A percentile compares a stretch with the other conserved stretches of the same genome.
Conservation (phyloP, 345 rosid species). For the Excoecaria cochinchinensis region DNA sequence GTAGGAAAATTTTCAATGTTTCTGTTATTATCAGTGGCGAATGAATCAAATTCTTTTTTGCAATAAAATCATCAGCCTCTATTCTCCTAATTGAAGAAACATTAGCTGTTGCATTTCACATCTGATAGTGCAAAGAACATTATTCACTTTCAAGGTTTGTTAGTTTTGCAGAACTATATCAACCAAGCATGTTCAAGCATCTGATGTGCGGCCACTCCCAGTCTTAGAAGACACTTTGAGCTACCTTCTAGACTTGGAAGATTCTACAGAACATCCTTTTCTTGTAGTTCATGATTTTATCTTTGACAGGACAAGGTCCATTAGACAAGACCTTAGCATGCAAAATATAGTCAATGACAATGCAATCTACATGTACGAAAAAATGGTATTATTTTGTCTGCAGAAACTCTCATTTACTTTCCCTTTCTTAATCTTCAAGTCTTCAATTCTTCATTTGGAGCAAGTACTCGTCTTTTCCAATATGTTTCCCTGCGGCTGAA, state of each 20-base stretch:
- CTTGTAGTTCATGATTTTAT: slow-evolving; percentile 90
- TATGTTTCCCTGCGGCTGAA: not conserved
- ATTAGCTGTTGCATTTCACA: not conserved
- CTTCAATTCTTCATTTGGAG: not conserved
- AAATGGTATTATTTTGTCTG: slow-evolving; percentile 59
- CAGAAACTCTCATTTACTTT: slow-evolving; percentile 7
- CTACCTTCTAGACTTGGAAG: slow-evolving; percentile 63
- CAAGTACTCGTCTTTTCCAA: not conserved
- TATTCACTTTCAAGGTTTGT: slow-evolving; percentile 15
- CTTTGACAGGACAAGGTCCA: slow-evolving; percentile 90
- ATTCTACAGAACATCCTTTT: slow-evolving; percentile 57
- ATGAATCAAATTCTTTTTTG: not conserved
- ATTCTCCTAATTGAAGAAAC: not conserved
- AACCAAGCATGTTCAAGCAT: slow-evolving; percentile 41
- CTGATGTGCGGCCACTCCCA: slow-evolving; percentile 74
- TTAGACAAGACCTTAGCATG: slow-evolving; percentile 92
- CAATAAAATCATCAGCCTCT: not conserved
- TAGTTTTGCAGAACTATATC: slow-evolving; percentile 97
- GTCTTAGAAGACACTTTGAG: slow-evolving; percentile 71
- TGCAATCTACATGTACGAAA: slow-evolving; percentile 69
- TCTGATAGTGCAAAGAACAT: not conserved
- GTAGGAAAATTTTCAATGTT: not conserved
- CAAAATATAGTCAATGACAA: slow-evolving; percentile 61
- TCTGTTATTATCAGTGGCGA: not conserved
- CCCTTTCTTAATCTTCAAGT: not conserved